Conservation (phyloP, 2,329 filamentous ascomycete species). For the Neopestalotiopsis clavispora region DNA sequence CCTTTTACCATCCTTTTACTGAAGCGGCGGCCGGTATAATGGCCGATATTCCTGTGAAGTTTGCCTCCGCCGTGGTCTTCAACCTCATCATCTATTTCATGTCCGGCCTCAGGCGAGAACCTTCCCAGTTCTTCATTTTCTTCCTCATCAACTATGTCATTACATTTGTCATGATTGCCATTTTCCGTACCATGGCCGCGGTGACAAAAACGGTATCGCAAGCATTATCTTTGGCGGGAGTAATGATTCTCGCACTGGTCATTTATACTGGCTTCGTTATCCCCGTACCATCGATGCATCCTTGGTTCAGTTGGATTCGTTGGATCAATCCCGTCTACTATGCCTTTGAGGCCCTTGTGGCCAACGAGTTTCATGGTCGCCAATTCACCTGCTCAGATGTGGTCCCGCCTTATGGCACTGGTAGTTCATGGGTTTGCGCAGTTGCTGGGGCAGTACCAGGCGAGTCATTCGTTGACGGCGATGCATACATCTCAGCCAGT, state of each 20-base stretch:
- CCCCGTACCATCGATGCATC: constrained; percentile 62
- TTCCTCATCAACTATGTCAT: constrained; percentile 70
- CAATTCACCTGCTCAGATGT: constrained; percentile 60
- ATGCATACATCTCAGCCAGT: constrained; percentile 60
- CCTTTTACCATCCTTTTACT: constrained; percentile 30
- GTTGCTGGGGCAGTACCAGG: constrained; percentile 61
- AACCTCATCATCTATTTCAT: constrained; percentile 65
- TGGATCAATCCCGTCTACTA: constrained; percentile 78
- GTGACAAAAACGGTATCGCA: constrained; percentile 69
- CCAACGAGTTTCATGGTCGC: constrained; percentile 72
- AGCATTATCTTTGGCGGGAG: constrained; percentile 57
- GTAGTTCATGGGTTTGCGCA: constrained; percentile 56
- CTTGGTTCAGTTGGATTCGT: constrained; percentile 78
- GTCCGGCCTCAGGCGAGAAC: constrained; percentile 56
- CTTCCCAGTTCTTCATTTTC: constrained; percentile 77
- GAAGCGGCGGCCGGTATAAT: constrained; percentile 24
- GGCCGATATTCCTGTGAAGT: constrained; percentile 51
- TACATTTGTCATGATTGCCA: constrained; percentile 75
- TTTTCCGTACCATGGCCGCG: constrained; percentile 77
- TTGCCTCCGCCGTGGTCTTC: constrained; percentile 53
- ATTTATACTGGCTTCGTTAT: constrained; percentile 65
- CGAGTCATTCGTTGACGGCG: constrained; percentile 59
- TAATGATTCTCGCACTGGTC: constrained; percentile 64
- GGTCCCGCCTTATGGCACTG: constrained; percentile 51
- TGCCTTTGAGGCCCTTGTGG: constrained; percentile 74